phyloP scores from a whole-genome alignment of 495 filamentous ascomycete genomes.

The Hyaloscypha finlandica region DNA sequence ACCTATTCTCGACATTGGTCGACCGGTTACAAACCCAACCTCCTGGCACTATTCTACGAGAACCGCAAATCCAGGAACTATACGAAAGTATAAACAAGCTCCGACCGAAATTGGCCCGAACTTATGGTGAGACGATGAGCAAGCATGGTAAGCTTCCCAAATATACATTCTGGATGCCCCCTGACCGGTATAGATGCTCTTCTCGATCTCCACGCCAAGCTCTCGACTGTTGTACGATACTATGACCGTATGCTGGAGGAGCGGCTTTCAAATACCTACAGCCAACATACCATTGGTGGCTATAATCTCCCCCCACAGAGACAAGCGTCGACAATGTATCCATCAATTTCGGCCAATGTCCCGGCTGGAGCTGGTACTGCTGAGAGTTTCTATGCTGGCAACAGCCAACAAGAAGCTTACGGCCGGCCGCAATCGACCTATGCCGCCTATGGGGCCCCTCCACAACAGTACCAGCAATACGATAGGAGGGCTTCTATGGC shows the following conservation, averaged over 20 bases:
- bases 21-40: constrained; percentile 94
- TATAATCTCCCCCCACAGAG: constrained; percentile 51
- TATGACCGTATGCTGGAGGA: constrained; percentile 99
- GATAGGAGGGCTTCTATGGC: constrained; percentile 32
- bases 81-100: constrained; percentile 95
- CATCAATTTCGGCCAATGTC: constrained; percentile 57
- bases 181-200: constrained; percentile 68
- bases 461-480: constrained; percentile 34
- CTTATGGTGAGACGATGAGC: constrained; percentile 99
- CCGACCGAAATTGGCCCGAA: constrained; percentile 90
- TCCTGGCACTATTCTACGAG: constrained; percentile 89
- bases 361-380: constrained; percentile 53
- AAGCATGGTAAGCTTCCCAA: constrained; percentile 75
- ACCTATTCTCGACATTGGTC: constrained; percentile 91
- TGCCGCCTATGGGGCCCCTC: constrained; percentile 28
- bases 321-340: constrained; percentile 66
- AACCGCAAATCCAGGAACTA: constrained; percentile 96
- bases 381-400: constrained; percentile 81
- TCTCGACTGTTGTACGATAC: constrained; percentile 96
- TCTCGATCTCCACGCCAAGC: constrained; percentile 89
- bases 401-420: constrained; percentile 56
- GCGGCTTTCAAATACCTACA: constrained; percentile 87
- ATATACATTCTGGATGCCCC: constrained; percentile 1
- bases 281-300: constrained; percentile 67
- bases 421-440: constrained; percentile 39